Conservation (phyloP, 1,139 yeast genomes). For the Kurtzmaniella quercitrusa region DNA sequence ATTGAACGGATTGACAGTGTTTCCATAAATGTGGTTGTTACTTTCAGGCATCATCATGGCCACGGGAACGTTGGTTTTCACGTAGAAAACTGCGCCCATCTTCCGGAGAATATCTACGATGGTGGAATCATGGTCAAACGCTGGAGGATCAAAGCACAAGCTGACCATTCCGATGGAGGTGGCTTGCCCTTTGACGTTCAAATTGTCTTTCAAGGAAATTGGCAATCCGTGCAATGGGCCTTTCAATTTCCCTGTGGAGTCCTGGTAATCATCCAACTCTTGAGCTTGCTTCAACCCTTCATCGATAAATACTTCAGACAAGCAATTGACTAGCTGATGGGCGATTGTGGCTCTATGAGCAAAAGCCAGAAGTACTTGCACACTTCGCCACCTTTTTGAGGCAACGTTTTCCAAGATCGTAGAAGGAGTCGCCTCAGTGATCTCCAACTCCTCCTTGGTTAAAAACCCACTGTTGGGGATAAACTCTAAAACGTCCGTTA, state of each 20-base stretch:
- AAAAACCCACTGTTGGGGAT: slow-evolving; percentile 25
- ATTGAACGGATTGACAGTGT: slow-evolving; percentile 29
- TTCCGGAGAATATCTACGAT: slow-evolving; percentile 22
- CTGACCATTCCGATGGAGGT: slow-evolving; percentile 47
- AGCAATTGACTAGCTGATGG: slow-evolving; percentile 41
- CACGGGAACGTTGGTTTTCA: slow-evolving; percentile 32
- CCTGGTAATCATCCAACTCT: slow-evolving; percentile 24
- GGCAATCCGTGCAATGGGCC: slow-evolving; percentile 41
- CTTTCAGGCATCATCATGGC: slow-evolving; percentile 39
- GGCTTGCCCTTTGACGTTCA: slow-evolving; percentile 47
- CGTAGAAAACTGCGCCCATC: slow-evolving; percentile 31
- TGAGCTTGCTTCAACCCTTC: slow-evolving; percentile 26
- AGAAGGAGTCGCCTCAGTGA: slow-evolving; percentile 33
- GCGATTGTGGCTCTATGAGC: slow-evolving; percentile 42
- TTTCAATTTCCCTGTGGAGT: slow-evolving; percentile 17
- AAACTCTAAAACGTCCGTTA: slow-evolving; percentile 33
- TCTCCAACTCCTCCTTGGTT: slow-evolving; percentile 24
- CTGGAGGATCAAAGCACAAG: slow-evolving; percentile 27
- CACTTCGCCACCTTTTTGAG: slow-evolving; percentile 20
- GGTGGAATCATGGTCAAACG: slow-evolving; percentile 21
- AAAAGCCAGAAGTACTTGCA: slow-evolving; percentile 22
- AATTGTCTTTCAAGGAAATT: slow-evolving; percentile 44
- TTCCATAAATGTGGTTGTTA: slow-evolving; percentile 30
- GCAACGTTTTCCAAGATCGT: slow-evolving; percentile 32
- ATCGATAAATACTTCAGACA: slow-evolving; percentile 31